Evolutionary conservation across 768 basidiomycete species (phyloP), one percentile per base, ranked within the genome.

Genomic region (Boletus speciosus): DNA sequence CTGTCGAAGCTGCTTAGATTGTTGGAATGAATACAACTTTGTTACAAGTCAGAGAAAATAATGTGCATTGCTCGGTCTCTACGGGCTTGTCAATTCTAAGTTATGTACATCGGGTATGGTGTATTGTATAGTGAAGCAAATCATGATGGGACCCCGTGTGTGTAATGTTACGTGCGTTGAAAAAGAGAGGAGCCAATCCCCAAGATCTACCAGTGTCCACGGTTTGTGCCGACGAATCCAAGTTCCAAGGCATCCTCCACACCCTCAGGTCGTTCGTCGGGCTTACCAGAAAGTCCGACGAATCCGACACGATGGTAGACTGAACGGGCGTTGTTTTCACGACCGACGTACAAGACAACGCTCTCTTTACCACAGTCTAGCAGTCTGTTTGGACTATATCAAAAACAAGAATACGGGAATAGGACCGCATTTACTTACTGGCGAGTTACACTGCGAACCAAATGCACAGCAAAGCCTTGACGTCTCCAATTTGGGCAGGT

Each of bases 221-320:
- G 69, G 37, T 72, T 60, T 25, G 75, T 67, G 11, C 73, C 77
- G 19, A 71, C 62, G 62, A 82, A 81, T 31, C 83, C 82, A 21
- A 84, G 70, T 60, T 83, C 83, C 47, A 82, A 58, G 47, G 77
- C 77, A 55, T 77, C 75, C 46, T 82, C 80, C 11, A 76, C 72
- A 16, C 67, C 74, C 12, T 76, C 73, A 2, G 65, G 62, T 49
- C 68, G 71, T 49, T 71, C 69, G 43, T 64, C 56, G 1, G 34
- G 14, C 14, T 69, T 64, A 11, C 66, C 78, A 49, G 71, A 71
- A 43, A 82, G 66, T 38, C 78, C 79, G 29, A 70, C 72, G 59
- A 78, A 83, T 21, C 82, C 81, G 11, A 84, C 73, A 37, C 78
- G 80, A 50, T 76, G 71, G 55, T 83, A 84, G 34, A 84, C 76